A percentile compares a stretch with the other conserved stretches of the same genome.
Conservation (phyloP, 2,329 filamentous ascomycete genomes). For the Colletotrichum paranaense region DNA sequence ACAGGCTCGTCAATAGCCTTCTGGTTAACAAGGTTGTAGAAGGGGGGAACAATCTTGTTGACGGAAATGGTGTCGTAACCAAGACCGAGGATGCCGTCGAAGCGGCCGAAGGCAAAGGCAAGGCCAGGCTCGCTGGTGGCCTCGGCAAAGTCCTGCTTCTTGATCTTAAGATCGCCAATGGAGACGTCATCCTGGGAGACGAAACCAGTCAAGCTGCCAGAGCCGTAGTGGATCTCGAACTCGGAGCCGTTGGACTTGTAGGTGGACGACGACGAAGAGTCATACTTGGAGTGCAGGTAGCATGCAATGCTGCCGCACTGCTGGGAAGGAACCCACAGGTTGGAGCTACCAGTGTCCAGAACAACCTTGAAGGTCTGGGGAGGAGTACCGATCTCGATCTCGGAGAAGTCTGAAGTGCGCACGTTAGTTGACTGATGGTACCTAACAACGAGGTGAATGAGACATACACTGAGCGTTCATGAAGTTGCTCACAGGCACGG, state of each 20-base stretch:
- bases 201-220: slow-evolving; percentile 92
- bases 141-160: slow-evolving; percentile 95
- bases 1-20: slow-evolving; percentile 89
- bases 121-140: slow-evolving; percentile 95
- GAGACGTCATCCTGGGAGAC: slow-evolving; percentile 88
- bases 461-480: slow-evolving; percentile 97
- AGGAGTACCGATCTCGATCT: slow-evolving; percentile 92
- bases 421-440: not conserved
- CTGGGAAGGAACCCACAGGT: slow-evolving; percentile 95
- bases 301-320: slow-evolving; percentile 96
- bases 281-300: slow-evolving; percentile 97
- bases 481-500: slow-evolving; percentile 95
- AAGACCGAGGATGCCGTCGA: slow-evolving; percentile 95
- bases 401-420: slow-evolving; percentile 84
- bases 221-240: slow-evolving; percentile 96
- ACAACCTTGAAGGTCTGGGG: slow-evolving; percentile 98
- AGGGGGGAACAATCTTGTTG: slow-evolving; percentile 92
- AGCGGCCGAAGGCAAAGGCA: slow-evolving; percentile 96
- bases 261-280: slow-evolving; percentile 87
- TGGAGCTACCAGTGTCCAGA: slow-evolving; percentile 97
- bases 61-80: slow-evolving; percentile 98
- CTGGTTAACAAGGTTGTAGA: slow-evolving; percentile 96
- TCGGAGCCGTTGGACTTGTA: slow-evolving; percentile 94
- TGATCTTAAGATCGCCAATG: slow-evolving; percentile 90
- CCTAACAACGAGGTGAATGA: not conserved